Base-by-base conservation (phyloP, 2,329 filamentous ascomycete species). In the Botryotinia convoluta region DNA sequence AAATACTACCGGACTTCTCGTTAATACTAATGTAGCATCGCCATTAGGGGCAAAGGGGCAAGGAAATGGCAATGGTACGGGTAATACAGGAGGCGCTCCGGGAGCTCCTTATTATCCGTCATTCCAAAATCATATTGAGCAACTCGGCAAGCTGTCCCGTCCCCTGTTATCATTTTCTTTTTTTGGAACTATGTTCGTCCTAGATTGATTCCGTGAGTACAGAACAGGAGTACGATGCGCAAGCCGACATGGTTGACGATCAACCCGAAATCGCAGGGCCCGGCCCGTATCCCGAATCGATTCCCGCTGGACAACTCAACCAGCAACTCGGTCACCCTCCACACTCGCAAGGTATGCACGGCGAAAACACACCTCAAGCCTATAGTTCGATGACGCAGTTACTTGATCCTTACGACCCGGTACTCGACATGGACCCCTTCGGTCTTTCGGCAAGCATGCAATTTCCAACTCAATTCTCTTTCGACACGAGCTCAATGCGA, bases 161-260 rank as follows among this genome's bases (percentile, higher is more conserved):
- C 84, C 84, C 83, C 80, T 86, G 82, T 82, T 81, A 79, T 72
- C 70, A 68, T 78, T 80, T 79, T 81, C 81, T 79, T 84, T 80
- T 79, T 80, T 86, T 87, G 85, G 87, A 88, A 84, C 86, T 89
- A 82, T 90, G 87, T 87, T 86, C 86, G 86, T 90, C 86, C 87
- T 89, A 90, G 87, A 85, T 87, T 85, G 75, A 92, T 88, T 86
- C 82, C 84, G 83, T 90, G 84, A 85, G 80, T 87, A 86, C 86
- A 98, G 95, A 98, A 86, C 94, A 97, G 87, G 95, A 98, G 86
- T 98, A 98, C 84, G 95, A 98, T 82, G 92, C 93, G 72, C 93
- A 94, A 84, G 89, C 89, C 82, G 94, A 95, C 79, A 93, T 97
- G 87, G 90, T 97, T 82, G 95, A 98, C 80, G 93, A 97, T 75